phyloP scores from a whole-genome alignment of 78 protist species.

The Dictyostelium capitatum region DNA sequence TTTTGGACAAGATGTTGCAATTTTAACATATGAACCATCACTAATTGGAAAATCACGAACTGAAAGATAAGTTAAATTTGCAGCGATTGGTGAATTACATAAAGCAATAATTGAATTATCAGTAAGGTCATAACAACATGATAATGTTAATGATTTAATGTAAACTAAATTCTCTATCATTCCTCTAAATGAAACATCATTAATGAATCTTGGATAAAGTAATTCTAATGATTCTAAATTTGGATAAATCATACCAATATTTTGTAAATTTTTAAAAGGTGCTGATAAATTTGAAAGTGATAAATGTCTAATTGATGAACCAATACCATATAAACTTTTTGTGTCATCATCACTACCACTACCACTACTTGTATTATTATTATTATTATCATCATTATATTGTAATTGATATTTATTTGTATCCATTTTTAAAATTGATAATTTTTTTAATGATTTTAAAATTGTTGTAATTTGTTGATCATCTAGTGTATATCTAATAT shows the following conservation, averaged over 20 bases:
- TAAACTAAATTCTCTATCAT: not conserved
- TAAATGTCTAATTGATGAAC: not conserved
- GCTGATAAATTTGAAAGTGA: not conserved
- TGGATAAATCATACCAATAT: conserved; percentile 33
- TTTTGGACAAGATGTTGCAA: not conserved
- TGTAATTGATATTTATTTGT: conserved; percentile 7
- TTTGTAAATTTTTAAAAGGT: not conserved
- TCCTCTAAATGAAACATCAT: conserved; percentile 17
- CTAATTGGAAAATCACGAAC: not conserved
- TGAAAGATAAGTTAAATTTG: not conserved
- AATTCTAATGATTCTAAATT: not conserved
- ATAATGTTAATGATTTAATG: not conserved
- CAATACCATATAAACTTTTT: not conserved
- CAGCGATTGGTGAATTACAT: not conserved
- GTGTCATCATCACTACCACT: not conserved
- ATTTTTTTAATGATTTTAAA: not conserved
- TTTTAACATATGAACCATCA: conserved; percentile 32
- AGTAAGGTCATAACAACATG: conserved; percentile 18
- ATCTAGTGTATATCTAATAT: not conserved
- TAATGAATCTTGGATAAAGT: not conserved
- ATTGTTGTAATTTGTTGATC: not conserved
- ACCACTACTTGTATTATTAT: not conserved
- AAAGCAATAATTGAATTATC: conserved; percentile 22
- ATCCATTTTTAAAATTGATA: not conserved
- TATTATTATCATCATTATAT: not conserved